These are phyloP conservation scores for Coemansia sp. DNA, from an alignment of 192 early-diverging fungal genomes.

Conservation along the genomic window DNA sequence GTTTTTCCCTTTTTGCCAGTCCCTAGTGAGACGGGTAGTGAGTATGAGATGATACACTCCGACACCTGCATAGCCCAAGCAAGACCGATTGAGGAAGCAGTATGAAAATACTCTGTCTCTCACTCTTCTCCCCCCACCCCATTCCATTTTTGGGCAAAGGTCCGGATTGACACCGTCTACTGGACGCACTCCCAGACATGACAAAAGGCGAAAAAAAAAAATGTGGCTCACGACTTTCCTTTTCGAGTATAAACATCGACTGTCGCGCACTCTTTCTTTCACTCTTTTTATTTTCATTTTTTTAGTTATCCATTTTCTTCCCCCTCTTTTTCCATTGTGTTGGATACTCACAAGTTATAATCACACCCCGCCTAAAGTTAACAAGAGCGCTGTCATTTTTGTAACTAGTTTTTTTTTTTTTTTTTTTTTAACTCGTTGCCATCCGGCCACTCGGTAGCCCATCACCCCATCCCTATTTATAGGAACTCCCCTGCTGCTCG, in stretches of 20 bases:
- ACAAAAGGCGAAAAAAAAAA: not conserved
- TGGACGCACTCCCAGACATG: not conserved
- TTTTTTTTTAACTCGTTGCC: not conserved
- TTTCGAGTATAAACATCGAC: constrained; percentile 4
- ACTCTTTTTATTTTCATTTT: not conserved
- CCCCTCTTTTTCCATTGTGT: not conserved
- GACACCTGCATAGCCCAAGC: not conserved
- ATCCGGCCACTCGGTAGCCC: not conserved
- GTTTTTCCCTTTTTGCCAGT: not conserved
- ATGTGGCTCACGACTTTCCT: not conserved
- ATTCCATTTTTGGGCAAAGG: constrained; percentile 11
- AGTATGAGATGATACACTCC: constrained; percentile 2
- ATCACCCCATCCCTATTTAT: not conserved
- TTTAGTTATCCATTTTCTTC: not conserved
- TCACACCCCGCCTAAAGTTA: not conserved
- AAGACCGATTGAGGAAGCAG: constrained; percentile 3
- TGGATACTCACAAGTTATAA: not conserved
- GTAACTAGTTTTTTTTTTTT: not conserved
- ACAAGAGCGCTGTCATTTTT: not conserved
- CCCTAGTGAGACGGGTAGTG: constrained; percentile 7
- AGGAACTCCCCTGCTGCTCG: not conserved
- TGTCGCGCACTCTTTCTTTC: not conserved
- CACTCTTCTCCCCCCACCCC: not conserved
- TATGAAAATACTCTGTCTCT: not conserved
- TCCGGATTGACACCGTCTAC: constrained; percentile 11